A percentile compares a stretch with the other conserved stretches of the same genome.
phyloP scores from a whole-genome alignment of 805 yeast genomes.

The Naumovozyma castellii region DNA sequence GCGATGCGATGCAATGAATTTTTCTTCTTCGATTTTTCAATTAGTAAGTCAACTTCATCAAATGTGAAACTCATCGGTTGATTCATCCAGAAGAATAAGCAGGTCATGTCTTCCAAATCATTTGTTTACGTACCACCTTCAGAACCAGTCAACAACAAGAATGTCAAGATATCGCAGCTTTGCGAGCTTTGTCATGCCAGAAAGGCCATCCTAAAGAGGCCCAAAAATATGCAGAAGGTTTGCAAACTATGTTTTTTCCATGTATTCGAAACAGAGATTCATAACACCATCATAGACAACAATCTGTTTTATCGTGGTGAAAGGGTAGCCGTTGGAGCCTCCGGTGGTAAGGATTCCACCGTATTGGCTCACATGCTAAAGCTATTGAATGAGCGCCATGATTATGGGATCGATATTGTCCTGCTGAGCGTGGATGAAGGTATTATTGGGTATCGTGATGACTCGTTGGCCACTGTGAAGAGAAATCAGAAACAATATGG shows the following conservation, averaged over 20 bases:
- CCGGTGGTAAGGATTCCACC: constrained; percentile 97
- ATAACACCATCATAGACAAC: constrained; percentile 69
- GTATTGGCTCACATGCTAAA: constrained; percentile 85
- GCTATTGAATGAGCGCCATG: constrained; percentile 75
- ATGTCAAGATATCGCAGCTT: constrained; percentile 34
- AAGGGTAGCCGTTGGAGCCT: constrained; percentile 91
- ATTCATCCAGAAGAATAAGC: too few relatives aligned
- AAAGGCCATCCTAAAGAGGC: constrained; percentile 82
- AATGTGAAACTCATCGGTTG: background rate
- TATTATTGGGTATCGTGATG: constrained; percentile 93
- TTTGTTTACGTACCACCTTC: constrained; percentile 21
- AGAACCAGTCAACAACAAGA: constrained; percentile 25
- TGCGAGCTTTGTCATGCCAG: constrained; percentile 81
- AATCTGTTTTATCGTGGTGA: constrained; percentile 73
- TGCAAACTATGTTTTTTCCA: constrained; percentile 85
- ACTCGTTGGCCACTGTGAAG: constrained; percentile 91
- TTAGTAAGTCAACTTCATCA: background rate
- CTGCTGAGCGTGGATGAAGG: constrained; percentile 92
- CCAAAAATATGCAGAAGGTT: constrained; percentile 80
- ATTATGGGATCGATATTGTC: constrained; percentile 79
- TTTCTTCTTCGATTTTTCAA: background rate
- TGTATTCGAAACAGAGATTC: constrained; percentile 93
- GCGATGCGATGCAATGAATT: too few relatives aligned
- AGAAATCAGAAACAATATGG: constrained; percentile 79
- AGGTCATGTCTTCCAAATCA: background rate